Percentiles rank a stretch among this genome's conserved stretches.
Evolutionary conservation across 495 filamentous ascomycete species (phyloP).

Genomic region (Trichoderma virens): DNA sequence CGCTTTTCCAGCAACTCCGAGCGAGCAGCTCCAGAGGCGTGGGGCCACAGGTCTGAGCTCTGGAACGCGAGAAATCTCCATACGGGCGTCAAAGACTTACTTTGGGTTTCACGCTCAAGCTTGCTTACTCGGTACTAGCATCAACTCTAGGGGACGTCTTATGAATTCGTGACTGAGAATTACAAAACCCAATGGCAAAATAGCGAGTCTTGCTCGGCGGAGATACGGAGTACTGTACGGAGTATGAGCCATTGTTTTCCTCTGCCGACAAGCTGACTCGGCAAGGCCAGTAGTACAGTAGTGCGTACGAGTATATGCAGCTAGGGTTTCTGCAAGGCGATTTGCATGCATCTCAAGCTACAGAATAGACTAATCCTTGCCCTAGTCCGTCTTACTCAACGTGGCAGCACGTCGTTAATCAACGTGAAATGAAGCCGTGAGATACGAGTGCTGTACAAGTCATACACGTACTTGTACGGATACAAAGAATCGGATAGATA

Average conservation of each 20-base stretch:
- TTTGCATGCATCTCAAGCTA: neutral
- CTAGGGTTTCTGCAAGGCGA: constrained; percentile 1
- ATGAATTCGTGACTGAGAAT: neutral
- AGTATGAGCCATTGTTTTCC: neutral
- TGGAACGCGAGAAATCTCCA: neutral
- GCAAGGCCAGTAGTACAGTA: no score
- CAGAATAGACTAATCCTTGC: neutral
- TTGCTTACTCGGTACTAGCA: neutral
- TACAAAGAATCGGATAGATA: no score
- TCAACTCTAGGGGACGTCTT: neutral
- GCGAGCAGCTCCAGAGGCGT: constrained; percentile 3
- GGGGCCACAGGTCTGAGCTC: constrained; percentile 1
- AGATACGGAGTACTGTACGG: no score
- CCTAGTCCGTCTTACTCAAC: neutral
- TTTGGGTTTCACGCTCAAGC: neutral
- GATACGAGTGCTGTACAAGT: neutral
- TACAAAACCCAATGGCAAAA: no score
- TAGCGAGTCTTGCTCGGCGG: no score
- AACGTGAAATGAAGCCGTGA: neutral
- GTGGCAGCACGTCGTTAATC: neutral
- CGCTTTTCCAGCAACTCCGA: neutral
- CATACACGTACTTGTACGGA: no score
- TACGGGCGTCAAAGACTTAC: no score
- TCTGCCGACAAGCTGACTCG: neutral
- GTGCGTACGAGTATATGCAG: neutral